phyloP scores from a whole-genome alignment of 805 yeast species.

The Teunomyces aglyptinius region DNA sequence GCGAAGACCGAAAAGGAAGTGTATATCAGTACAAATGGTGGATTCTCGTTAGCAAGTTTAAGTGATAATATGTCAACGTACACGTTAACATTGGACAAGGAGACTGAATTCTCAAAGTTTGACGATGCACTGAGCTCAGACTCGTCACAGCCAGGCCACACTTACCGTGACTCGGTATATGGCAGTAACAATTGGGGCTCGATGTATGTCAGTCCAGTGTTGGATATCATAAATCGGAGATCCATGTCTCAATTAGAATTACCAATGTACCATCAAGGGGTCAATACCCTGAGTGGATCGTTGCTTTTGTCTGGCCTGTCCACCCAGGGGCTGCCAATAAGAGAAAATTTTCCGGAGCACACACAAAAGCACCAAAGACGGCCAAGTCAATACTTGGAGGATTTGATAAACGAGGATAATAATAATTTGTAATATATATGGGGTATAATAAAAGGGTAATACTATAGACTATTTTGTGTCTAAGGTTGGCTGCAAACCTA shows the following conservation, averaged over 20 bases:
- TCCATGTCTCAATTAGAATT: slow-evolving; percentile 13
- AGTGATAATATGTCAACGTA: slow-evolving; percentile 13
- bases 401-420: slow-evolving; percentile 33
- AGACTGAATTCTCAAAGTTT: slow-evolving; percentile 10
- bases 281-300: neutral
- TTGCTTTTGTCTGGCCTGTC: neutral
- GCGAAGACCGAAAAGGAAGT: slow-evolving; percentile 35
- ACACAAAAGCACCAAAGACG: slow-evolving; percentile 28
- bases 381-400: slow-evolving; percentile 50
- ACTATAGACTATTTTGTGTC: neutral
- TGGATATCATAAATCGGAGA: slow-evolving; percentile 28
- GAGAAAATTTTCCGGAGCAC: neutral
- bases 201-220: slow-evolving; percentile 54
- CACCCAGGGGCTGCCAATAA: neutral
- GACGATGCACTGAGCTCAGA: slow-evolving; percentile 10
- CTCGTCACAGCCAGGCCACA: slow-evolving; percentile 24
- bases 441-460: neutral
- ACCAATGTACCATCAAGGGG: slow-evolving; percentile 14
- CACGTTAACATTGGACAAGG: slow-evolving; percentile 24
- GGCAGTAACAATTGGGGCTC: slow-evolving; percentile 33
- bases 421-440: neutral
- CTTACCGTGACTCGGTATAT: slow-evolving; percentile 26
- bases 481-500: too few species aligned
- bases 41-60: slow-evolving; percentile 8
- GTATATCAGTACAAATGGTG: slow-evolving; percentile 18